Conservation (phyloP, 2,329 filamentous ascomycete species). For the Diaporthe vaccinii region DNA sequence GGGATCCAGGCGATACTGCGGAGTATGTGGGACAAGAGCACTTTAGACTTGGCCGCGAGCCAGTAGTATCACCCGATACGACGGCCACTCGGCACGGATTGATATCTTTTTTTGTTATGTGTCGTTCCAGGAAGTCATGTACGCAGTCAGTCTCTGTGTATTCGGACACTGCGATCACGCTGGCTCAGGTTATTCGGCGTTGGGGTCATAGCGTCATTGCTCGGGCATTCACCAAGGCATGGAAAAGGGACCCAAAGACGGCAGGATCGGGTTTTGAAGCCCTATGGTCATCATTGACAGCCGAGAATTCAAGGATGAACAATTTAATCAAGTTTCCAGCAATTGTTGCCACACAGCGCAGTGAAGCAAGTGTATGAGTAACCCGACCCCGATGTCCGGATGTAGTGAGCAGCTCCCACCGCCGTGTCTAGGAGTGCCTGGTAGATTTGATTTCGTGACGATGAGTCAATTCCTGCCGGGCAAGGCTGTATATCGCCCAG, state of each 20-base stretch:
- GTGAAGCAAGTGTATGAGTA: neutral
- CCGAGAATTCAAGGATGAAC: neutral
- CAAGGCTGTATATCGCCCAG: neutral
- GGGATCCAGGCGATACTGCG: slow-evolving; percentile 65
- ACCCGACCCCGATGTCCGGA: neutral
- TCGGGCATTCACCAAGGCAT: neutral
- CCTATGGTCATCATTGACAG: neutral
- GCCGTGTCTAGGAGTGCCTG: neutral
- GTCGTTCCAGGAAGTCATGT: neutral
- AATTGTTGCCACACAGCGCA: neutral
- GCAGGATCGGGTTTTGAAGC: neutral
- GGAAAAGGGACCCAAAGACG: slow-evolving; percentile 9
- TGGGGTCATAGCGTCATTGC: slow-evolving; percentile 19
- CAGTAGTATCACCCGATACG: slow-evolving; percentile 53
- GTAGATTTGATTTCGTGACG: neutral
- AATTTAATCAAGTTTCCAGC: neutral
- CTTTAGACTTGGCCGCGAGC: slow-evolving; percentile 68
- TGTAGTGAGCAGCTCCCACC: neutral
- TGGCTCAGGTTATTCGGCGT: slow-evolving; percentile 28
- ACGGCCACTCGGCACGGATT: neutral
- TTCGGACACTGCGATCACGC: neutral
- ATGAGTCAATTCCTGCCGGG: neutral
- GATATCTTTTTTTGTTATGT: neutral
- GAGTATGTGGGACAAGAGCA: slow-evolving; percentile 73
- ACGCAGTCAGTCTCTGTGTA: neutral